phyloP scores from a whole-genome alignment of 1,284 basidiomycete species.

The Puccinia coronata region DNA sequence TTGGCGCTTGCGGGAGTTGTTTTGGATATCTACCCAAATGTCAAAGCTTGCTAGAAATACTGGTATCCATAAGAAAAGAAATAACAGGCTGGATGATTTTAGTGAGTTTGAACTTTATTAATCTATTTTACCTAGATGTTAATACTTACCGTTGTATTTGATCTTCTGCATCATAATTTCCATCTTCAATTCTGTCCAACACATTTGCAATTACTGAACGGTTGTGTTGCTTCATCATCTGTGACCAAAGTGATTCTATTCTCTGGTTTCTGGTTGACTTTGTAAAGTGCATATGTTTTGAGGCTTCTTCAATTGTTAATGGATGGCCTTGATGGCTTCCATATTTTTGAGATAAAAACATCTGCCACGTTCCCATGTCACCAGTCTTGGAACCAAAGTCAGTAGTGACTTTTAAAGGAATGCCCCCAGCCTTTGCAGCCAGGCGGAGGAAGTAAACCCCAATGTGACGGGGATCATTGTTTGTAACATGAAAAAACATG shows the following conservation, averaged over 20 bases:
- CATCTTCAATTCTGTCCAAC: background rate
- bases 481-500: conserved; percentile 6
- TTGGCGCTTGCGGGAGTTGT: background rate
- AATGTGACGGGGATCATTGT: conserved; percentile 24
- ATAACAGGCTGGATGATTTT: background rate
- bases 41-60: background rate
- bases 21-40: background rate
- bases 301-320: background rate
- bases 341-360: background rate
- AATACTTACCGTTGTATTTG: background rate
- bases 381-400: conserved; percentile 3
- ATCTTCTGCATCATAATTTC: background rate
- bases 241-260: conserved; percentile 2
- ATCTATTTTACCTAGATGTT: background rate
- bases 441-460: conserved; percentile 13
- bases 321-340: background rate
- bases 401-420: background rate
- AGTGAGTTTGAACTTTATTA: background rate
- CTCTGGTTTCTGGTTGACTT: conserved; percentile 7
- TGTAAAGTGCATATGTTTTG: background rate
- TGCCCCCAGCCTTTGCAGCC: conserved; percentile 3
- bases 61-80: background rate
- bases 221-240: conserved; percentile 5
- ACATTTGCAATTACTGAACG: background rate
- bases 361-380: conserved; percentile 3